phyloP scores from a whole-genome alignment of 2,329 filamentous ascomycete species.

The Claviceps sp. region DNA sequence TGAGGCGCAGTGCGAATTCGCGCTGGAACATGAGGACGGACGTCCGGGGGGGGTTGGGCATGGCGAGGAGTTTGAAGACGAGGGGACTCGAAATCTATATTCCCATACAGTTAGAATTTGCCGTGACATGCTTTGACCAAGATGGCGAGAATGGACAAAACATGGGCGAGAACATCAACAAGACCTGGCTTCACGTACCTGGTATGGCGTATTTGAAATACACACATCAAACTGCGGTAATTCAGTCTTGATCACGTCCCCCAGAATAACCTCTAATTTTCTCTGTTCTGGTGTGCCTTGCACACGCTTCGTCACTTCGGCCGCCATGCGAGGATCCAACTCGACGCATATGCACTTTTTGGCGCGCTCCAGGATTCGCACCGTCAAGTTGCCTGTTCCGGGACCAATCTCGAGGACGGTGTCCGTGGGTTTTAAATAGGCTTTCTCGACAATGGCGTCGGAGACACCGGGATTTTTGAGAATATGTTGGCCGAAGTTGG shows the following conservation, averaged over 20 bases:
- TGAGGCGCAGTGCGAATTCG: constrained; percentile 83
- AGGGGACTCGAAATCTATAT: constrained; percentile 72
- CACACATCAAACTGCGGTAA: constrained; percentile 67
- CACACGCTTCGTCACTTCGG: constrained; percentile 86
- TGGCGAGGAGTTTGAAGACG: constrained; percentile 77
- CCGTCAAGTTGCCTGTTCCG: constrained; percentile 79
- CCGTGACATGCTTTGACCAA: too few species aligned
- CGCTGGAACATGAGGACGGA: constrained; percentile 94
- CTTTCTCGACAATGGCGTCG: constrained; percentile 58
- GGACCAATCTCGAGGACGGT: constrained; percentile 86
- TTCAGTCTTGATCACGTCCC: constrained; percentile 77
- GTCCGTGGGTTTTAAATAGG: constrained; percentile 78
- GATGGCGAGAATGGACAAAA: too few species aligned
- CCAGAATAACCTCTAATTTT: constrained; percentile 74
- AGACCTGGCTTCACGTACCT: constrained; percentile 25
- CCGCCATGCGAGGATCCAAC: constrained; percentile 91
- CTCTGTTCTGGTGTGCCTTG: constrained; percentile 78
- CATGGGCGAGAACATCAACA: not conserved
- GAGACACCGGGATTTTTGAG: constrained; percentile 84
- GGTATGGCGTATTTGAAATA: constrained; percentile 56
- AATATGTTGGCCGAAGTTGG: constrained; percentile 74
- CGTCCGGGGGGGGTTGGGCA: constrained; percentile 66
- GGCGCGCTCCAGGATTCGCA: constrained; percentile 76
- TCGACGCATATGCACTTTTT: constrained; percentile 77
- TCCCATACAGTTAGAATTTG: too few species aligned